A percentile compares a stretch with the other conserved stretches of the same genome.
Conservation (phyloP, 495 filamentous ascomycete species). For the Aspergillus sclerotiicarbonarius region DNA sequence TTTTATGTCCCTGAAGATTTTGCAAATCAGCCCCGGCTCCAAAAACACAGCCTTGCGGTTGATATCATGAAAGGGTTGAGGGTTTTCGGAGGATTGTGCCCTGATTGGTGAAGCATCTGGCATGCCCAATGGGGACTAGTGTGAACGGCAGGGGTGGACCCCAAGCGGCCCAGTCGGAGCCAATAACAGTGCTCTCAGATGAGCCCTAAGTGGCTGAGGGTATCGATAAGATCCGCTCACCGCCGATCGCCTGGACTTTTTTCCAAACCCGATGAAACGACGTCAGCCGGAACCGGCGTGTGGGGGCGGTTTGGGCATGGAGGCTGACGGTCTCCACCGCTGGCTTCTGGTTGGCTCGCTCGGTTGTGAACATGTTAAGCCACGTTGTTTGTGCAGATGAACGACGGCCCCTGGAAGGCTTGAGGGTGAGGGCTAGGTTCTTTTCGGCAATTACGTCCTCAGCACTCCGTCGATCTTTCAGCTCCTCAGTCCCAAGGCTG, state of each 20-base stretch:
- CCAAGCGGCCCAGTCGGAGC: neutral
- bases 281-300: neutral
- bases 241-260: neutral
- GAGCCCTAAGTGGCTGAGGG: neutral
- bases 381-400: too few relatives aligned
- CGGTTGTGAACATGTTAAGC: neutral
- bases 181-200: neutral
- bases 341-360: neutral
- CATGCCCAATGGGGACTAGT: slow-evolving; percentile 17
- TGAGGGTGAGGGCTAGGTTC: too few relatives aligned
- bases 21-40: neutral
- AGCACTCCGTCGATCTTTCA: too few relatives aligned
- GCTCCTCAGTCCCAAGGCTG: too few relatives aligned
- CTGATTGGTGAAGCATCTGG: slow-evolving; percentile 23
- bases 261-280: neutral
- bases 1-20: slow-evolving; percentile 5
- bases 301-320: neutral
- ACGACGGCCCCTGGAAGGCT: too few relatives aligned
- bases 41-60: neutral
- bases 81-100: neutral
- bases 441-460: too few relatives aligned
- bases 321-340: neutral
- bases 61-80: neutral
- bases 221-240: neutral
- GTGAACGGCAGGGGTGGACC: neutral